Evolutionary conservation across 1,139 yeast species (phyloP).

Genomic region (Geotrichum histeridarum): DNA sequence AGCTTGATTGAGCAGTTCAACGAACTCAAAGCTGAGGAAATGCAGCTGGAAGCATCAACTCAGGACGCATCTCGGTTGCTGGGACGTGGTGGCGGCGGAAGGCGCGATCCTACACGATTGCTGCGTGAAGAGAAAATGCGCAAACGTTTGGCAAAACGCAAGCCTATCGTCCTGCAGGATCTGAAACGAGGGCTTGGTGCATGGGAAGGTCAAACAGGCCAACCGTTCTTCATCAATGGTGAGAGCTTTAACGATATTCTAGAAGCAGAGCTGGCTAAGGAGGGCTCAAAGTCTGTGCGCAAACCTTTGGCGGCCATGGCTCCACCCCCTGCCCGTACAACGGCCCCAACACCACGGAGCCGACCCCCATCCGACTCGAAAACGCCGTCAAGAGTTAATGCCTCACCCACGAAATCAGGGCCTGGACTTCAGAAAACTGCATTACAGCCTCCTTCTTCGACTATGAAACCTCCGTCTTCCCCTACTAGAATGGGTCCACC

Average conservation of each 20-base stretch:
- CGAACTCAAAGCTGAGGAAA: slow-evolving; percentile 55
- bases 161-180: slow-evolving; percentile 58
- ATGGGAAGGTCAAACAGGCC: slow-evolving; percentile 45
- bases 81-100: slow-evolving; percentile 55
- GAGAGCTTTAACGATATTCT: slow-evolving; percentile 7
- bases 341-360: slow-evolving; percentile 35
- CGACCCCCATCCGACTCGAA: slow-evolving; percentile 31
- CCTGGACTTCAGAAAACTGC: neutral
- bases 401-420: neutral
- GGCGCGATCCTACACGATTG: slow-evolving; percentile 56
- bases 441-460: neutral
- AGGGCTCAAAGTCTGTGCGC: slow-evolving; percentile 18
- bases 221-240: slow-evolving; percentile 14
- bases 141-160: slow-evolving; percentile 55
- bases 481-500: neutral
- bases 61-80: slow-evolving; percentile 76
- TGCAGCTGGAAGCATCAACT: slow-evolving; percentile 59
- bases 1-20: slow-evolving; percentile 51
- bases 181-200: slow-evolving; percentile 46
- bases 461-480: neutral
- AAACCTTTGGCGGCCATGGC: slow-evolving; percentile 29
- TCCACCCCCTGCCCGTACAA: slow-evolving; percentile 3
- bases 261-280: slow-evolving; percentile 11
- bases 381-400: neutral
- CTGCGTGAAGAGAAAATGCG: slow-evolving; percentile 75